Evolutionary conservation across 768 basidiomycete genomes (phyloP).

Genomic region (Chiua virens): DNA sequence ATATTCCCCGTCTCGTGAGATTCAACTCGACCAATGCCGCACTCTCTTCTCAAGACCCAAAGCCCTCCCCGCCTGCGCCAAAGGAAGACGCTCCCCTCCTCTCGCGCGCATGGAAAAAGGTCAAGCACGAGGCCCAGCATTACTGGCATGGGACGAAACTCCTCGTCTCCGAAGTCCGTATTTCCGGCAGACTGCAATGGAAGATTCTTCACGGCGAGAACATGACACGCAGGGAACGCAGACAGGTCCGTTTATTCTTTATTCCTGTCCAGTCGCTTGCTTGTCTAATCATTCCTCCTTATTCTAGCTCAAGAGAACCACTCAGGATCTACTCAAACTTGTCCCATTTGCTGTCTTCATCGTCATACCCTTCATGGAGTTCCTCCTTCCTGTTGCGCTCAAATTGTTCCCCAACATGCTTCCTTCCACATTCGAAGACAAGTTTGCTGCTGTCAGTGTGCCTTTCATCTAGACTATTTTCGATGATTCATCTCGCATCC

Average conservation of each 20-base stretch:
- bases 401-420: slow-evolving; percentile 99
- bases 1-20: slow-evolving; percentile 26
- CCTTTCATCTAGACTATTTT: background rate
- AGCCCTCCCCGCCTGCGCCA: slow-evolving; percentile 48
- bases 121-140: slow-evolving; percentile 94
- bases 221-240: slow-evolving; percentile 87
- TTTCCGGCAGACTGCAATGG: slow-evolving; percentile 84
- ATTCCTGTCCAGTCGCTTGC: background rate
- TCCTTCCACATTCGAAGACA: slow-evolving; percentile 97
- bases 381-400: slow-evolving; percentile 91
- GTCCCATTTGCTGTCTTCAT: slow-evolving; percentile 95
- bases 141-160: slow-evolving; percentile 98
- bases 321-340: slow-evolving; percentile 87
- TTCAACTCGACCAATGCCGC: slow-evolving; percentile 15
- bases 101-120: slow-evolving; percentile 81
- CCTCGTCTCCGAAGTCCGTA: slow-evolving; percentile 90
- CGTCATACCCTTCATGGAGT: slow-evolving; percentile 97
- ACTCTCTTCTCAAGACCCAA: slow-evolving; percentile 37
- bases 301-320: slow-evolving; percentile 83
- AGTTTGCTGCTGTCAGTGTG: slow-evolving; percentile 78
- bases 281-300: slow-evolving; percentile 1
- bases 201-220: slow-evolving; percentile 90
- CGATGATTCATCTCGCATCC: background rate
- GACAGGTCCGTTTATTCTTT: slow-evolving; percentile 62
- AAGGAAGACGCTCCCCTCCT: slow-evolving; percentile 48